Conservation (phyloP, 352 stramenopile species). For the Phytopythium montanum region DNA sequence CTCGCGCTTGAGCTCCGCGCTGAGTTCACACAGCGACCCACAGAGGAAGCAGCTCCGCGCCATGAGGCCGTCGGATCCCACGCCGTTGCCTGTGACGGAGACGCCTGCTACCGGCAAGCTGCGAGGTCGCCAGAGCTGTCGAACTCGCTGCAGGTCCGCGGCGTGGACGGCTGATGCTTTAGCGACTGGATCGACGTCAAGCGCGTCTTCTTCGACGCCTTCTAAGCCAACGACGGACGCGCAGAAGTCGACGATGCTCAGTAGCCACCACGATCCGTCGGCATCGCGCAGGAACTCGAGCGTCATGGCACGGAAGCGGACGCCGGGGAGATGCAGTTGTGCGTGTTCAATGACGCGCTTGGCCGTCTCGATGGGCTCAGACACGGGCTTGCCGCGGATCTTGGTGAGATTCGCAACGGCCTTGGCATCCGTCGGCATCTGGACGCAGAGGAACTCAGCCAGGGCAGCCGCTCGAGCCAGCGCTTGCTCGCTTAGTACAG, state of each 20-base stretch:
- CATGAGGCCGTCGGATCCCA: constrained; percentile 12
- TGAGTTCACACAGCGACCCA: constrained; percentile 46
- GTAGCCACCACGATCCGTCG: constrained; percentile 63
- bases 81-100: constrained; percentile 7
- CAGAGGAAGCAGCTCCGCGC: constrained; percentile 50
- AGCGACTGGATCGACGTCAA: constrained; percentile 10
- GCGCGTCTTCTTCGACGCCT: neutral
- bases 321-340: constrained; percentile 45
- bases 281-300: constrained; percentile 72
- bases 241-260: constrained; percentile 52
- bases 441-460: constrained; percentile 37
- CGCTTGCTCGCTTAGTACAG: constrained; percentile 20
- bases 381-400: constrained; percentile 50
- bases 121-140: constrained; percentile 25
- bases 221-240: constrained; percentile 19
- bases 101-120: constrained; percentile 9
- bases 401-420: constrained; percentile 35
- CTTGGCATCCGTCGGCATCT: constrained; percentile 31
- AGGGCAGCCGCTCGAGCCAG: constrained; percentile 23
- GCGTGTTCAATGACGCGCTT: constrained; percentile 64
- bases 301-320: constrained; percentile 55
- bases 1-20: constrained; percentile 32
- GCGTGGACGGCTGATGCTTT: constrained; percentile 43
- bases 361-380: constrained; percentile 40
- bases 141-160: constrained; percentile 32